Evolutionary conservation across 805 yeast species (phyloP).

Genomic region (Zygosaccharomyces bisporus): DNA sequence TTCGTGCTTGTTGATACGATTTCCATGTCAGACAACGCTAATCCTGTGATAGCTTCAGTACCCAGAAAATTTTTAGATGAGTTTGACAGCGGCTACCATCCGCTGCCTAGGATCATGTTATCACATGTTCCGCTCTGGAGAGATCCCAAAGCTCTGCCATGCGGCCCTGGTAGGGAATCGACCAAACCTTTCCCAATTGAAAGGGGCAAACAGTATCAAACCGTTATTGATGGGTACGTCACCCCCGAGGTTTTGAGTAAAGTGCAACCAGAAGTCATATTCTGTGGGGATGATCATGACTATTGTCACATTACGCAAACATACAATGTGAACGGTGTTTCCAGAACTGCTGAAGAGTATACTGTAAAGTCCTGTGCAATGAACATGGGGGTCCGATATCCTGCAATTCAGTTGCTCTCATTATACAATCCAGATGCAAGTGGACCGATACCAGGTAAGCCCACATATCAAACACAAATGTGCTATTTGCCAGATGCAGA

Average conservation of each 20-base stretch:
- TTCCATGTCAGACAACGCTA: slow-evolving; percentile 60
- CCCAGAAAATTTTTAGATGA: slow-evolving; percentile 52
- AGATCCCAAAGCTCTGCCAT: slow-evolving; percentile 53
- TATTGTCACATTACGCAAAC: slow-evolving; percentile 75
- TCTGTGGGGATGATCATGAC: slow-evolving; percentile 97
- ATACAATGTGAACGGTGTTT: slow-evolving; percentile 26
- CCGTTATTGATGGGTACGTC: slow-evolving; percentile 65
- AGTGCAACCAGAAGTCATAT: slow-evolving; percentile 63
- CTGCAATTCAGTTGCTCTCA: slow-evolving; percentile 83
- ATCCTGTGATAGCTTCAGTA: slow-evolving; percentile 42
- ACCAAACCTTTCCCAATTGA: slow-evolving; percentile 59
- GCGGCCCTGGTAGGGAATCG: slow-evolving; percentile 79
- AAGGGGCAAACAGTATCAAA: slow-evolving; percentile 83
- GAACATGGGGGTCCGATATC: slow-evolving; percentile 85
- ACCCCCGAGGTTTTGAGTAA: slow-evolving; percentile 54
- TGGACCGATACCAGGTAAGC: slow-evolving; percentile 13
- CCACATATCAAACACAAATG: slow-evolving; percentile 43
- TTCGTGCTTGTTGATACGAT: slow-evolving; percentile 78
- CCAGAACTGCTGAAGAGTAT: slow-evolving; percentile 55
- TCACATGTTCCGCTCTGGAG: slow-evolving; percentile 88
- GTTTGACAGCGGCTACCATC: slow-evolving; percentile 31
- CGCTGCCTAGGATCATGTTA: slow-evolving; percentile 61
- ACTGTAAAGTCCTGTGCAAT: slow-evolving; percentile 87
- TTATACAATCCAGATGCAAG: slow-evolving; percentile 45
- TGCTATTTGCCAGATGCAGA: slow-evolving; percentile 59